Evolutionary conservation across 306 rosid species (phyloP).

Genomic region (Dicorynia guianensis): DNA sequence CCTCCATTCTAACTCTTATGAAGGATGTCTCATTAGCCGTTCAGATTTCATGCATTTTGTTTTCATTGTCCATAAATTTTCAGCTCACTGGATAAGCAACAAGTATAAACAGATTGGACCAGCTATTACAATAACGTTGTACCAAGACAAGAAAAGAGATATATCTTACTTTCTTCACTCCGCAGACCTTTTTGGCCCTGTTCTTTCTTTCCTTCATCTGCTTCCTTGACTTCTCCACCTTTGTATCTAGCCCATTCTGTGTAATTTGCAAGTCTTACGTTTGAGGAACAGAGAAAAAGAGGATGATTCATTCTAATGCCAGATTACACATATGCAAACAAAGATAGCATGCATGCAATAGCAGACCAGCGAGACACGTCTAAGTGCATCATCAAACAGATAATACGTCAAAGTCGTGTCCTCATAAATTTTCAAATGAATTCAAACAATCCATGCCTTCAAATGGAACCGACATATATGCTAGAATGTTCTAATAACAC

Average conservation of each 20-base stretch:
- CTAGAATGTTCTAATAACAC: no score
- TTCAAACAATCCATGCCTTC: no score
- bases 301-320: no score
- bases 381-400: neutral
- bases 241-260: conserved; percentile 68
- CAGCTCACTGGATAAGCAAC: neutral
- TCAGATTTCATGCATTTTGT: no score
- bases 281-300: neutral
- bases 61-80: neutral
- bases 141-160: neutral
- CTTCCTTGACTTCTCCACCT: conserved; percentile 66
- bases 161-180: conserved; percentile 59
- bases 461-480: no score
- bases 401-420: neutral
- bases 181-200: conserved; percentile 67
- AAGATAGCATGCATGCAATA: no score
- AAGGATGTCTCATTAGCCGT: neutral
- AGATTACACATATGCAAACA: no score
- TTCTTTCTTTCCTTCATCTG: conserved; percentile 74
- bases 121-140: neutral
- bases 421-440: no score
- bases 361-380: neutral
- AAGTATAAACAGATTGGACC: neutral
- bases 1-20: neutral
- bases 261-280: neutral